Conservation (phyloP, 176 grass and related monocot genomes). For the Saccharum spontaneum region DNA sequence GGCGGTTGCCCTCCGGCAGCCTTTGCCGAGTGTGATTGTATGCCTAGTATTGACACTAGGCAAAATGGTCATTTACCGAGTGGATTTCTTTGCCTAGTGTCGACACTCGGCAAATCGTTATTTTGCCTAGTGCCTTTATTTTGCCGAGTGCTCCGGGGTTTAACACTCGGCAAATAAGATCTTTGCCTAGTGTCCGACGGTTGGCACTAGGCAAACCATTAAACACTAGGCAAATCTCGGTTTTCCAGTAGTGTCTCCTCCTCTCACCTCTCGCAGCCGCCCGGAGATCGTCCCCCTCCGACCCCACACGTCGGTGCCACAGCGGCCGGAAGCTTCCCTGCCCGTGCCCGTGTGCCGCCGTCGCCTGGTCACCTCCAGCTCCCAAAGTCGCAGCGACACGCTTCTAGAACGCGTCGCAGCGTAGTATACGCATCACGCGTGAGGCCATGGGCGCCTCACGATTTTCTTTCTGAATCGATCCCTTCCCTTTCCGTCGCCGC, state of each 20-base stretch:
- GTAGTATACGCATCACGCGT: neutral
- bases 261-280: neutral
- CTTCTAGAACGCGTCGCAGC: slow-evolving; percentile 13
- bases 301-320: slow-evolving; percentile 14
- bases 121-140: too few relatives aligned
- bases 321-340: neutral
- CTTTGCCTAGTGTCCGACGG: too few relatives aligned
- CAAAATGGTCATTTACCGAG: too few relatives aligned
- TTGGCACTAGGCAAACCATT: too few relatives aligned
- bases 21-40: too few relatives aligned
- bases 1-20: too few relatives aligned
- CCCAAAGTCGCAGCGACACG: neutral
- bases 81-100: too few relatives aligned
- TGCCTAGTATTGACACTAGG: too few relatives aligned
- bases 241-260: neutral
- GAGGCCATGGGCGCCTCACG: neutral
- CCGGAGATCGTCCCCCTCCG: fast-evolving
- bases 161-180: too few relatives aligned
- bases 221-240: too few relatives aligned
- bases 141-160: too few relatives aligned
- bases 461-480: neutral
- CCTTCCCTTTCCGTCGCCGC: neutral
- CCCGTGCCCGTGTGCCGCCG: neutral
- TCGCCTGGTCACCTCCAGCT: neutral
- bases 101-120: too few relatives aligned